These are phyloP conservation scores for Cladosporium cucumerinum DNA, from an alignment of 2,329 filamentous ascomycete genomes.

Conservation along the genomic window DNA sequence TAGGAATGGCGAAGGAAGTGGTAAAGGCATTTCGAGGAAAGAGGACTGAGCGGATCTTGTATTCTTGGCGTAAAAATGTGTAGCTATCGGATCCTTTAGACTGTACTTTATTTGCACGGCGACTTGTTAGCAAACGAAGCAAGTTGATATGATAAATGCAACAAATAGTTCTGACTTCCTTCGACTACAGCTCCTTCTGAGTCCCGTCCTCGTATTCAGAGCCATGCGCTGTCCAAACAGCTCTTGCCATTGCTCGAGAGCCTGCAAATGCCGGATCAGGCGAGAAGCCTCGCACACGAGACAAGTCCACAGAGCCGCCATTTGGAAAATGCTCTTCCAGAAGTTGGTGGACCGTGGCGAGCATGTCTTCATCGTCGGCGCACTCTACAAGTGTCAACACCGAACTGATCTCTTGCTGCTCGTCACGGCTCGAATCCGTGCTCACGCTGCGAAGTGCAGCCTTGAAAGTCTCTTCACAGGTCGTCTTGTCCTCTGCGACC, in stretches of 20 bases:
- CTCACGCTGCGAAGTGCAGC: background rate
- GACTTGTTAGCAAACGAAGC: background rate
- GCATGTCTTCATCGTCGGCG: background rate
- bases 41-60: background rate
- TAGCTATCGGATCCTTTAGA: background rate
- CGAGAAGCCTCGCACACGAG: background rate
- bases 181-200: background rate
- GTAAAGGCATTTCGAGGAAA: constrained; percentile 9
- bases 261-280: constrained; percentile 1
- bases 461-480: background rate
- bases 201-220: background rate
- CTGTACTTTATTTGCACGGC: background rate
- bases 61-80: background rate
- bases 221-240: background rate
- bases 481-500: background rate
- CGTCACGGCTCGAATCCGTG: background rate
- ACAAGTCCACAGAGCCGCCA: background rate
- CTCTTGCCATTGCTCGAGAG: constrained; percentile 6
- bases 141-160: background rate
- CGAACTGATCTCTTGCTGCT: background rate
- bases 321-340: background rate
- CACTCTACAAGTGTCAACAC: background rate
- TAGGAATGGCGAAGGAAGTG: constrained; percentile 8
- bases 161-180: background rate
- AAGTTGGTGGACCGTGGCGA: background rate